phyloP scores from a whole-genome alignment of 2,329 filamentous ascomycete species.

The Cordyceps tenuipes region DNA sequence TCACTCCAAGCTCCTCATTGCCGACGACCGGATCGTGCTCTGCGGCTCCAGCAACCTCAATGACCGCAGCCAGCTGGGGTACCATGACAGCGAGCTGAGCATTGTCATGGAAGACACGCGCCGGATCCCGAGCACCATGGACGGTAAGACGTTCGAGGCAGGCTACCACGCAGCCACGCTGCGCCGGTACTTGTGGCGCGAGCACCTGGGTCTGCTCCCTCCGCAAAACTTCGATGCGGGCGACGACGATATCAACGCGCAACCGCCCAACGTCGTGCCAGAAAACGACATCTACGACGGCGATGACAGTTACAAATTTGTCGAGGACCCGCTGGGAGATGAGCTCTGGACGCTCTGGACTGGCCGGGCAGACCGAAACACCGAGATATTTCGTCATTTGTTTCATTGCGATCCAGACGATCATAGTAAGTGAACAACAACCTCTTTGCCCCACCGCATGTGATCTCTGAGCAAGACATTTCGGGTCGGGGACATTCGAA shows the following conservation, averaged over 20 bases:
- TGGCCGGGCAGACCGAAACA: constrained; percentile 59
- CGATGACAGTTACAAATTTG: constrained; percentile 55
- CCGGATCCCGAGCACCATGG: constrained; percentile 64
- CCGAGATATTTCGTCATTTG: constrained; percentile 64
- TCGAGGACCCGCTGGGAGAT: constrained; percentile 62
- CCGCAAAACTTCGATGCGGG: constrained; percentile 62
- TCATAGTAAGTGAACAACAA: constrained; percentile 44
- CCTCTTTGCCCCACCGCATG: neutral
- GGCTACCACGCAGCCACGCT: constrained; percentile 77
- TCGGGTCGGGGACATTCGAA: constrained; percentile 6
- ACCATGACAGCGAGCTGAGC: constrained; percentile 84
- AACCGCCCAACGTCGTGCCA: constrained; percentile 58
- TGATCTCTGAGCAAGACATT: neutral
- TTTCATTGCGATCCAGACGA: constrained; percentile 89
- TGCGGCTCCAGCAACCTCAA: constrained; percentile 89
- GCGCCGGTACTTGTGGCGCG: constrained; percentile 76
- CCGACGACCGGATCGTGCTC: constrained; percentile 76
- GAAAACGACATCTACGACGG: constrained; percentile 55
- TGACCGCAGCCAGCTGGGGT: constrained; percentile 78
- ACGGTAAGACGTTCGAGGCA: constrained; percentile 66
- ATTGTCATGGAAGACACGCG: constrained; percentile 83
- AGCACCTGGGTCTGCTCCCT: constrained; percentile 76
- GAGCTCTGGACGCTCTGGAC: constrained; percentile 65
- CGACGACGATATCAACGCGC: constrained; percentile 65
- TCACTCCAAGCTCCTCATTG: constrained; percentile 83